Evolutionary conservation across 1,284 basidiomycete species (phyloP), one percentile per base, ranked within the genome.

Genomic region (Ceratobasidium sp.): DNA sequence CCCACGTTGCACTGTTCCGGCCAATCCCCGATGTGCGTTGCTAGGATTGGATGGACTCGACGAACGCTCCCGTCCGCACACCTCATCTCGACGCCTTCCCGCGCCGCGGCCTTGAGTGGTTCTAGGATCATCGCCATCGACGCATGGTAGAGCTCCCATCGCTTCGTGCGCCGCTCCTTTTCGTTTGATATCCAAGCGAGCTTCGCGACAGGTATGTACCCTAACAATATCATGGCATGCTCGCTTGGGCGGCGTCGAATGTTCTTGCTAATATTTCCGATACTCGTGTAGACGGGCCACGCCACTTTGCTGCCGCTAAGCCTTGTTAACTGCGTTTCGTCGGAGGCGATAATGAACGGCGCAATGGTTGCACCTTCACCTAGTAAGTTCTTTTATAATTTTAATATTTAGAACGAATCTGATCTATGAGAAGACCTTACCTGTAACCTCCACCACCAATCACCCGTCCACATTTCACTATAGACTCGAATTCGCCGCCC

Each of bases 11-110:
- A 77, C 45, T 78, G 75, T 45, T 80, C 79, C 11, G 77, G 78
- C 53, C 76, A 77, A 41, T 80, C 79, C 7, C 78, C 79, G 22
- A 79, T 69, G 36, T 77, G 79, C 0, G 65, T 66, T 7, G 77
- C 75, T 14, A 80, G 74, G 31, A 79, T 62, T 0, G 78, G 78
- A 60, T 54, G 69, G 22, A 74, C 74, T 2, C 27, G 2, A 24
- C 76, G 66, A 0, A 73, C 65, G 8, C 50, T 9, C 11, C 73
- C 73, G 51, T 78, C 78, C 0, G 77, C 74, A 69, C 77, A 78
- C 0, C 22, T 33, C 56, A 78, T 75, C 17, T 62, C 29, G 9
- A 75, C 54, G 14, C 77, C 78, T 0, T 64, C 31, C 2, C 47
- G 31, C 15, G 75, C 74, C 6, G 77, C 76, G 0, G 24, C 27